Conservation (phyloP, 2,329 filamentous ascomycete genomes). For the Leptoxyphium fumago region DNA sequence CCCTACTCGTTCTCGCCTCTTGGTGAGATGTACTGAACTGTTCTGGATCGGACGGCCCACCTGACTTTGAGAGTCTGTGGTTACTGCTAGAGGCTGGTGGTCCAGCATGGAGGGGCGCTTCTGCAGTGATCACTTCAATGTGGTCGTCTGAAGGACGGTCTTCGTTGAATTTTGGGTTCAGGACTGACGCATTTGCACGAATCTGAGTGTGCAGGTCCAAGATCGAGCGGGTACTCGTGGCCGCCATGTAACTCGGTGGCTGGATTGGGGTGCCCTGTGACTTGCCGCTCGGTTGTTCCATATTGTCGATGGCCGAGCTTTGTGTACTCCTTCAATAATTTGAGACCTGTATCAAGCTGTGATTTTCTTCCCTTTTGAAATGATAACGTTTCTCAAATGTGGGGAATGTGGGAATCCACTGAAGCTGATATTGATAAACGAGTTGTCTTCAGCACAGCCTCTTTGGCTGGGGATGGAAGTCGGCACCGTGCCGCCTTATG, state of each 20-base stretch:
- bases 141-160: constrained; percentile 1
- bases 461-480: too few relatives aligned
- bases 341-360: too few relatives aligned
- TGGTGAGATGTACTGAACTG: neutral
- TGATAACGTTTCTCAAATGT: too few relatives aligned
- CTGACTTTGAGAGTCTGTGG: neutral
- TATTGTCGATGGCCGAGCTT: neutral
- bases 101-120: neutral
- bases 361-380: too few relatives aligned
- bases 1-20: neutral
- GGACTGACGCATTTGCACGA: constrained; percentile 2
- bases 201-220: constrained; percentile 4
- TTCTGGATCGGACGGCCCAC: neutral
- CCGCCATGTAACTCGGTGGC: neutral
- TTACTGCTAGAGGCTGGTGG: neutral
- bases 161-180: neutral
- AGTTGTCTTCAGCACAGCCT: too few relatives aligned
- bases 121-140: constrained; percentile 3
- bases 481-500: too few relatives aligned
- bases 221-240: constrained; percentile 1
- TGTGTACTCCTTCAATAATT: too few relatives aligned
- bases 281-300: neutral
- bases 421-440: too few relatives aligned
- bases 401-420: too few relatives aligned
- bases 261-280: neutral